Conservation (phyloP, 257 asterid species). For the Solanum habrochaites region DNA sequence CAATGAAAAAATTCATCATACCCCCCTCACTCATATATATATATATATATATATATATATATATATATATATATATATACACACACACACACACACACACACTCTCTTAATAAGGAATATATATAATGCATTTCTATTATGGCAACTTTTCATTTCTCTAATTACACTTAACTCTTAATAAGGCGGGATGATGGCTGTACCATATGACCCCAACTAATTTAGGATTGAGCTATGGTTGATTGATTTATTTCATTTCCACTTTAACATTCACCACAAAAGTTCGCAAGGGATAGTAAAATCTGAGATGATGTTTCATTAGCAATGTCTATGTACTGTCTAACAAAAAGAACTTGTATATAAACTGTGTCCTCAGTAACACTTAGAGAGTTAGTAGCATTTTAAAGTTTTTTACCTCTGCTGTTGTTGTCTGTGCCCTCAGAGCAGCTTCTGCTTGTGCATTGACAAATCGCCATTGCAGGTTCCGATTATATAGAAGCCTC, state of each 20-base stretch:
- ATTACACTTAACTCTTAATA: not conserved
- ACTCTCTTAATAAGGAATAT: not conserved
- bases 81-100: no score
- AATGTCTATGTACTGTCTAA: not conserved
- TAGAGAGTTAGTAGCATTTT: not conserved
- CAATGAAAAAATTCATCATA: not conserved
- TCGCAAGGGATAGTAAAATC: not conserved
- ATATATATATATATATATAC: no score
- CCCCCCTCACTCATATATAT: not conserved
- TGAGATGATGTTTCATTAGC: not conserved
- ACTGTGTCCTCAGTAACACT: not conserved
- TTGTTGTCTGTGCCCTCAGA: conserved; percentile 34
- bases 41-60: no score
- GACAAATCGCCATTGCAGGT: conserved; percentile 68
- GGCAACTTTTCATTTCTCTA: not conserved
- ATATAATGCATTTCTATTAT: not conserved
- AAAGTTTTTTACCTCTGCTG: conserved; percentile 52
- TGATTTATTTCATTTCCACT: not conserved
- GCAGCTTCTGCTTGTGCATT: conserved; percentile 60
- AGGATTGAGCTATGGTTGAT: not conserved
- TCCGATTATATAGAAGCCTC: conserved; percentile 55
- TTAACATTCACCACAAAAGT: not conserved
- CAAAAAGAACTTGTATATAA: not conserved
- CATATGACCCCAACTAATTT: not conserved
- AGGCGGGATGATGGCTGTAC: not conserved